phyloP scores from a whole-genome alignment of 805 yeast species.

The Zygotorulaspora sp. region DNA sequence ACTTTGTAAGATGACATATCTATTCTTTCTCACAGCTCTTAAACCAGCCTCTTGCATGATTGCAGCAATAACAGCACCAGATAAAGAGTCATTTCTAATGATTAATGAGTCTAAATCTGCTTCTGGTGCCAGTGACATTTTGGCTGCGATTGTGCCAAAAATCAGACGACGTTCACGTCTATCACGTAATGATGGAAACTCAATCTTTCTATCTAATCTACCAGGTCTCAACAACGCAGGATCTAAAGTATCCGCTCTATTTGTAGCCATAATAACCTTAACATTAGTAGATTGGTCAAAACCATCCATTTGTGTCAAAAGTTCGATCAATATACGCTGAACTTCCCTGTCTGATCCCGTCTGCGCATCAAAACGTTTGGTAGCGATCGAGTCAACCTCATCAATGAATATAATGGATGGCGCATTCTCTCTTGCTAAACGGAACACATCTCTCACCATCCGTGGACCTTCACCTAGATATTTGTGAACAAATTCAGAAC shows the following conservation, averaged over 20 bases:
- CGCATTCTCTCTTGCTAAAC: slow-evolving; percentile 94
- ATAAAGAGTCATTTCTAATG: slow-evolving; percentile 91
- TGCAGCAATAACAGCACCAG: slow-evolving; percentile 97
- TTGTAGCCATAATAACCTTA: slow-evolving; percentile 98
- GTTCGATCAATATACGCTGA: slow-evolving; percentile 92
- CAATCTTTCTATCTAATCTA: slow-evolving; percentile 95
- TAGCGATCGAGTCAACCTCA: slow-evolving; percentile 98
- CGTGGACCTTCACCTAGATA: slow-evolving; percentile 99
- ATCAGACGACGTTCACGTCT: slow-evolving; percentile 97
- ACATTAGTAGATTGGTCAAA: slow-evolving; percentile 94
- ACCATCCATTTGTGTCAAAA: slow-evolving; percentile 98
- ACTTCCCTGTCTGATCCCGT: slow-evolving; percentile 99
- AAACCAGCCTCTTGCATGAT: slow-evolving; percentile 99
- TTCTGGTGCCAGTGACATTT: slow-evolving; percentile 97
- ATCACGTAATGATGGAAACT: slow-evolving; percentile 92
- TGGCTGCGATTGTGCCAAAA: slow-evolving; percentile 92
- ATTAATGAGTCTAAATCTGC: slow-evolving; percentile 92
- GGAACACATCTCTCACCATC: slow-evolving; percentile 97
- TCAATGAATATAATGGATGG: slow-evolving; percentile 97
- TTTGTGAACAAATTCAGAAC: slow-evolving; percentile 97
- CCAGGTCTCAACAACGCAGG: slow-evolving; percentile 99
- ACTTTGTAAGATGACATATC: slow-evolving; percentile 92
- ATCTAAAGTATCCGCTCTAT: slow-evolving; percentile 98
- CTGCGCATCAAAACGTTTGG: slow-evolving; percentile 98
- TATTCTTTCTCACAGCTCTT: slow-evolving; percentile 95